Evolutionary conservation across 2,329 filamentous ascomycete species (phyloP).

Genomic region (Aspergillus sp.): DNA sequence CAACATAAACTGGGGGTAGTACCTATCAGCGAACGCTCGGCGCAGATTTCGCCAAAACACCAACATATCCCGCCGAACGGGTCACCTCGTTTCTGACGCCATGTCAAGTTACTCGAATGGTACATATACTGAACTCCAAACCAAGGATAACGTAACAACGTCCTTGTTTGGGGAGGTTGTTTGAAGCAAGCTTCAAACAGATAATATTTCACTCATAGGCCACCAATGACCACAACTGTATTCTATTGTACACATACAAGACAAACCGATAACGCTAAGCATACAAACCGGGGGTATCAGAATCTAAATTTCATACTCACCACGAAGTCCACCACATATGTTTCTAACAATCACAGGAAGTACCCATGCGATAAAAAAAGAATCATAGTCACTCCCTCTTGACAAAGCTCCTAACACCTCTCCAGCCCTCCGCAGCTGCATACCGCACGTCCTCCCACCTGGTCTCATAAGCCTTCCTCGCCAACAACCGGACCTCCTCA

Average conservation of each 20-base stretch:
- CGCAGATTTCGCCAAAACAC: not conserved
- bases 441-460: constrained; percentile 63
- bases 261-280: constrained; percentile 1
- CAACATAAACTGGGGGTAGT: not conserved
- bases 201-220: not conserved
- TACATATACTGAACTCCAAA: not conserved
- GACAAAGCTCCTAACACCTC: constrained; percentile 40
- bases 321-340: not conserved
- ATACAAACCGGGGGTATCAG: constrained; percentile 20
- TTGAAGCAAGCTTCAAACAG: not conserved
- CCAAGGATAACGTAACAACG: not conserved
- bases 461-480: constrained; percentile 64
- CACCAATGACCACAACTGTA: not conserved
- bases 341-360: not conserved
- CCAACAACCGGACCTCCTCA: constrained; percentile 66
- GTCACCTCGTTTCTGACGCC: not conserved
- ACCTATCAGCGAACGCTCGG: not conserved
- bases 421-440: constrained; percentile 51
- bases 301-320: not conserved
- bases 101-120: not conserved
- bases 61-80: not conserved
- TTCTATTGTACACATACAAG: not conserved
- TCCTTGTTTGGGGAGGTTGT: not conserved
- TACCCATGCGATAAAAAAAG: not conserved
- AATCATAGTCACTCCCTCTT: constrained; percentile 32